Evolutionary conservation across 805 yeast species (phyloP), one percentile per base, ranked within the genome.

Genomic region (Myxozyma mucilagina): DNA sequence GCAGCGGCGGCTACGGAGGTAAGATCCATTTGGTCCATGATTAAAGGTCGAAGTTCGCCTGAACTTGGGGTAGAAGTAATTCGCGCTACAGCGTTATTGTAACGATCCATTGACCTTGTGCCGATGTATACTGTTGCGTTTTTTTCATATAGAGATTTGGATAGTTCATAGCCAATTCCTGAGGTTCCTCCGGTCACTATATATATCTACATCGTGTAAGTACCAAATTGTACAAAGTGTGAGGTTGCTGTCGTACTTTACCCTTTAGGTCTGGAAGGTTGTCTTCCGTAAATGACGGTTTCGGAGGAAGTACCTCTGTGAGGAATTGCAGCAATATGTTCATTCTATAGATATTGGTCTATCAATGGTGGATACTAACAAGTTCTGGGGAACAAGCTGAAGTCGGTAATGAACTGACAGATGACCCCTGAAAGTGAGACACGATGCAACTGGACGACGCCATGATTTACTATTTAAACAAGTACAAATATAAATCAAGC

Each of bases 1-100:
- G 72, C 74, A 1, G 78, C 83, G 0, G 75, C 69, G 58, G 71
- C 74, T 53, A 81, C 72, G 0, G 70, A 61, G 24, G 63, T 35
- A 41, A 71, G 57, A 52, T 72, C 74, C 59, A 59, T 59, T n/a
- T 49, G 53, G 38, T 59, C 59, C 64, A 61, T 59, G 18, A 50
- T 39, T 43, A 61, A 16, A 8, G 55, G 35, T 14, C 55, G 52
- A n/a, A 61, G 60, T 24, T 55, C 55, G 36, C 64, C 64, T 14
- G 36, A 29, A 16, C 47, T 51, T 18, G 52, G 16, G 31, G 24
- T 16, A 24, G 39, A 13, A 29, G 42, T 42, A 31, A 61, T 59
- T 34, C 55, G 47, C 11, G 38, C 18, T n/a, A 55, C 65, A 1
- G 65, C 63, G 31, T 39, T 29, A n/a, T 49, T 51, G 39, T 41